Evolutionary conservation across 208 protist genomes (phyloP).

Genomic region (Trypanosoma mega): DNA sequence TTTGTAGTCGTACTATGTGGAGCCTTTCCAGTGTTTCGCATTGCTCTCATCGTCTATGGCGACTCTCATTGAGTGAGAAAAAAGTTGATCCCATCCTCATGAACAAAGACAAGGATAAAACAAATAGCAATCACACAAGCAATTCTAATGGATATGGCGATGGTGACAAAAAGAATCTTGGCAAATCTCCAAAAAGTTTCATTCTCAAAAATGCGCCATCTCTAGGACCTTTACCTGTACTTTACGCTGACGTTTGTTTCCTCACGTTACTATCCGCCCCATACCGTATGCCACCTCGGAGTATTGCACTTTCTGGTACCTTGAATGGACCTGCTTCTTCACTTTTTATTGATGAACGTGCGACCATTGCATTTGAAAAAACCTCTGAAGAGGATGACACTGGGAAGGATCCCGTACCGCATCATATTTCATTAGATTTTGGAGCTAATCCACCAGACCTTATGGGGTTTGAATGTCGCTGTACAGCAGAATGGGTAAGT

Average conservation of each 20-base stretch:
- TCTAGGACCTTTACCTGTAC: no score
- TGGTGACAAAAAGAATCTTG: no score
- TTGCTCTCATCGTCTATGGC: conserved; percentile 35
- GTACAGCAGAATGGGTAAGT: background rate
- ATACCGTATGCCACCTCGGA: conserved; percentile 10
- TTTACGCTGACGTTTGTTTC: conserved; percentile 28
- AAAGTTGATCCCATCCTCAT: no score
- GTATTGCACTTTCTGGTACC: conserved; percentile 25
- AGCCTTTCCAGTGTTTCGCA: conserved; percentile 17
- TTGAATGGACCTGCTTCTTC: conserved; percentile 24
- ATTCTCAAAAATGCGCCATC: no score
- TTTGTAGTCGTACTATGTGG: conserved; percentile 23
- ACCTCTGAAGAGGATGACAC: background rate
- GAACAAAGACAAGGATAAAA: no score
- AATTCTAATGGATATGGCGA: no score
- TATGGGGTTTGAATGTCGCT: conserved; percentile 28
- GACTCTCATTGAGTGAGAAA: conserved; percentile 16
- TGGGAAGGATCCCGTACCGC: background rate
- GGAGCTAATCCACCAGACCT: conserved; percentile 19
- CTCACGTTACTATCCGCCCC: conserved; percentile 19
- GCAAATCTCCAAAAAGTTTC: no score
- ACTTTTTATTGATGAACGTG: conserved; percentile 26
- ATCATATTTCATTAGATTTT: conserved; percentile 28
- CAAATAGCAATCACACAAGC: no score
- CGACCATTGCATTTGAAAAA: conserved; percentile 29